Evolutionary conservation across 495 filamentous ascomycete species (phyloP), one percentile per base, ranked within the genome.

Genomic region (Talaromyces ruber): DNA sequence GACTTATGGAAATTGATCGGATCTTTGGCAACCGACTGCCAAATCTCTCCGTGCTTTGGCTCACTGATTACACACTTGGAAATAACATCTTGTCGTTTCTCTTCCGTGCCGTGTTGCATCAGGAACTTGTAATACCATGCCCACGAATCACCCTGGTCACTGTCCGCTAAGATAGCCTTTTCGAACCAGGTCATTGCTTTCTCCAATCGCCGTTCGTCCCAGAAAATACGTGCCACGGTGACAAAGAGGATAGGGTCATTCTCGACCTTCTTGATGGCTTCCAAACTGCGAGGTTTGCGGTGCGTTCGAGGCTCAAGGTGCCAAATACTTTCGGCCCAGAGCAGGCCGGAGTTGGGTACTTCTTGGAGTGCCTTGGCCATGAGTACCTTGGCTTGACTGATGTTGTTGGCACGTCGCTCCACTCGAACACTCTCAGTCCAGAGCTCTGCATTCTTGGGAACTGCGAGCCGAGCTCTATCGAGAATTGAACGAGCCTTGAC

Each of bases 81-180:
- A 11, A 95, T 67, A 53, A 95, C 86, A 65, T 96, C 92, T 21
- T 76, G 79, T 67, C 88, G 76, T 87, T 96, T 96, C 74, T 98
- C 94, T 71, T 86, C 88, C 26, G 89, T 96, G 5, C 95, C 95
- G 77, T 98, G 91, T 81, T 94, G 87, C 64, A 82, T 62, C 66
- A 97, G 70, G 69, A 97, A 98, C 74, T 93, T 95, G 73, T 89
- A 94, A 67, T 97, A 98, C 93, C 93, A 98, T 43, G 91, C 94
- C 94, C 94, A 98, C 6, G 87, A 91, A 76, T 98, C 94, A 32
- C 95, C 94, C 30, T 86, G 72, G 71, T 97, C 93, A 26, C 85
- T 82, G 67, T 98, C 91, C 12, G 92, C 79, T 59, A 96, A 74
- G 59, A 96, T 86, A 4, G 94, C 94, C 76, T 96, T 94, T 78